Evolutionary conservation across 768 basidiomycete species (phyloP), one percentile per base, ranked within the genome.

Genomic region (Collybia mongolica): DNA sequence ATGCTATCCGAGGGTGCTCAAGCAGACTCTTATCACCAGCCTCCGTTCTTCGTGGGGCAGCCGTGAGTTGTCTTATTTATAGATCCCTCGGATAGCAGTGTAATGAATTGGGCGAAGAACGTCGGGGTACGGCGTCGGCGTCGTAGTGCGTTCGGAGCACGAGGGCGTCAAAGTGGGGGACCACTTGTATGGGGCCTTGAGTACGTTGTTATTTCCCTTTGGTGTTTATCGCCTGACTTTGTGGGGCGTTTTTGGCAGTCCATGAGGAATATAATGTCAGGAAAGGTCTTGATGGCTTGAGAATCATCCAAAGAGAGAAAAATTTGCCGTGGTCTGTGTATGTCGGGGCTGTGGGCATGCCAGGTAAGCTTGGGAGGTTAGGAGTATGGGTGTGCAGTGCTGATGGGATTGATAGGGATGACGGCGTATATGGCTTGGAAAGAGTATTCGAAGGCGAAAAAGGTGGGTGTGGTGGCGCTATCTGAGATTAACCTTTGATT

Each of bases 321-420:
- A 67, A 71, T 5, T 60, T 83, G 3, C 79, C 80, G 0, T 81
- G 76, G 77, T 69, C 72, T 0, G 65, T 65, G 0, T 80, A 74
- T 54, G 59, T 80, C 23, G 81, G 83, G 14, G 73, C 75, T 1
- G 67, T 72, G 2, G 82, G 83, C 11, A 82, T 82, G 77, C 73
- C 80, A 65, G 72, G 76, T 76, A 62, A 44, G 73, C 14, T n/a
- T 1, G 5, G 18, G 7, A 2, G 9, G 15, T 24, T 15, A 17
- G 15, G 24, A 22, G 40, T 15, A 6, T 1, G 5, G 8, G 1
- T 26, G n/a, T 29, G 18, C 35, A 4, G 2, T 36, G 12, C 14
- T 17, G 12, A 7, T 42, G 1, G 2, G 3, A 5, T 15, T 20
- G 6, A 7, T 43, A 73, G 73, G 74, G 1, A 57, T 67, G 52